phyloP scores from a whole-genome alignment of 345 rosid genomes.

The Syzygium jambos region DNA sequence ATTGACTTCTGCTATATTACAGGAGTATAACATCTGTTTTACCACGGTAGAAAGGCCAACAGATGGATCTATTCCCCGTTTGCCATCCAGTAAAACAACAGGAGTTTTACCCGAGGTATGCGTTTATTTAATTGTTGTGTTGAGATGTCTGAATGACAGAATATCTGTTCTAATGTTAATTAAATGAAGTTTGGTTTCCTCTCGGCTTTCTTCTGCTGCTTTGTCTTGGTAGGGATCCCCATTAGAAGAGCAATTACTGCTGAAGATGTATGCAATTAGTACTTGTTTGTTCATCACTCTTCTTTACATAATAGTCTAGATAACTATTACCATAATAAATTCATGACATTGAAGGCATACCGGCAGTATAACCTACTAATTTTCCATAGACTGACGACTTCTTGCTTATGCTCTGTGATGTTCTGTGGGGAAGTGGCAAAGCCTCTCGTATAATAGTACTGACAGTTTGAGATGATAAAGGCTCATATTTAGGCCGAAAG shows the following conservation, averaged over 20 bases:
- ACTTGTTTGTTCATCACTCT: not conserved
- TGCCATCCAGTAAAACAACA: constrained; percentile 60
- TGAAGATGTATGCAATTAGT: not conserved
- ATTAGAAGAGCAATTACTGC: not conserved
- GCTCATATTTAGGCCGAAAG: not conserved
- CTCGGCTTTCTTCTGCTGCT: not conserved
- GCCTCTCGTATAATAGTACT: not conserved
- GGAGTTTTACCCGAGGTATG: constrained; percentile 94
- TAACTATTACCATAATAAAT: not conserved
- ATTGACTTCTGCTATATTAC: constrained; percentile 13
- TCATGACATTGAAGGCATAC: not conserved
- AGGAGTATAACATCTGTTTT: constrained; percentile 97
- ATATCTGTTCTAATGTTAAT: not conserved
- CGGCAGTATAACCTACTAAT: not conserved
- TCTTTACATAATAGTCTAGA: not conserved
- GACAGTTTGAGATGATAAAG: not conserved
- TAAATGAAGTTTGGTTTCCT: not conserved
- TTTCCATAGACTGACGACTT: not conserved
- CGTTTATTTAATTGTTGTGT: not conserved
- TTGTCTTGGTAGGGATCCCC: not conserved
- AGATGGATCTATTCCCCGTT: constrained; percentile 62
- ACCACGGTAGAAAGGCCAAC: constrained; percentile 84
- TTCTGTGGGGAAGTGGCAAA: not conserved
- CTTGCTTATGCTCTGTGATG: not conserved
- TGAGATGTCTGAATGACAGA: not conserved